A percentile compares a stretch with the other conserved stretches of the same genome.
These are phyloP conservation scores for Alternaria tenuissima DNA, from an alignment of 2,329 filamentous ascomycete genomes.

Conservation along the genomic window DNA sequence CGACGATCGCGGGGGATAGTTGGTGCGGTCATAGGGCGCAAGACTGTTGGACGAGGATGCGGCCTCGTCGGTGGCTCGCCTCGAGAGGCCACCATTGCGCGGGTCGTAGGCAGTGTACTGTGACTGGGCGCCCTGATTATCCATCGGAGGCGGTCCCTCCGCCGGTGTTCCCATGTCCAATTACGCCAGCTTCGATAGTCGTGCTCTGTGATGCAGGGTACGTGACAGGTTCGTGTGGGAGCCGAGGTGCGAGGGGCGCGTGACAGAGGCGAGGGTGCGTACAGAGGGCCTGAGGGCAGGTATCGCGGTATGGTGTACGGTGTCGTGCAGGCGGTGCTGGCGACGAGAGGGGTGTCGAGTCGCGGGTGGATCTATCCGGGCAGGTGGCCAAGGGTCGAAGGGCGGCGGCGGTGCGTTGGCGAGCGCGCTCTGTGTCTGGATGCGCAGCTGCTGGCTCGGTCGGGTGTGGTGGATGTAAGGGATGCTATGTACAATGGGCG, in stretches of 20 bases:
- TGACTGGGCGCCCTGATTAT: slow-evolving; percentile 37
- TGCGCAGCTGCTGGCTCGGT: slow-evolving; percentile 20
- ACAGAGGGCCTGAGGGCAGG: slow-evolving; percentile 1
- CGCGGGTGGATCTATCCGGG: slow-evolving; percentile 4
- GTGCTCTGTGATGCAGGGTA: slow-evolving; percentile 7
- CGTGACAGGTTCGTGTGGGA: slow-evolving; percentile 12
- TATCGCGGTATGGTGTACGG: slow-evolving; percentile 7
- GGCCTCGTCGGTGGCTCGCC: slow-evolving; percentile 44
- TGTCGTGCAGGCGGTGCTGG: not conserved
- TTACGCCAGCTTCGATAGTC: slow-evolving; percentile 35
- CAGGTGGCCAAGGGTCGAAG: slow-evolving; percentile 3
- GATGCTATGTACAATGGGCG: slow-evolving; percentile 21
- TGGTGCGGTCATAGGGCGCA: slow-evolving; percentile 33
- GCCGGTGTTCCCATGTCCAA: slow-evolving; percentile 46
- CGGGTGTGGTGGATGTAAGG: slow-evolving; percentile 14
- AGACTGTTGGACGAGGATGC: slow-evolving; percentile 34
- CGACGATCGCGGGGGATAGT: slow-evolving; percentile 34
- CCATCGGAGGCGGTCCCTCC: slow-evolving; percentile 48
- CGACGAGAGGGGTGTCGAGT: slow-evolving; percentile 4
- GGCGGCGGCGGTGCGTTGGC: slow-evolving; percentile 19
- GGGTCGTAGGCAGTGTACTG: slow-evolving; percentile 43
- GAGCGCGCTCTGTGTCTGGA: slow-evolving; percentile 20
- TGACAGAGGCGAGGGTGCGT: slow-evolving; percentile 9
- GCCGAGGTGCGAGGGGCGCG: slow-evolving; percentile 18
- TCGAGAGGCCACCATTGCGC: slow-evolving; percentile 41